Percentiles rank a stretch among this genome's conserved stretches.
These are phyloP conservation scores for Bremia lactucae DNA, from an alignment of 352 stramenopile species.

Conservation along the genomic window DNA sequence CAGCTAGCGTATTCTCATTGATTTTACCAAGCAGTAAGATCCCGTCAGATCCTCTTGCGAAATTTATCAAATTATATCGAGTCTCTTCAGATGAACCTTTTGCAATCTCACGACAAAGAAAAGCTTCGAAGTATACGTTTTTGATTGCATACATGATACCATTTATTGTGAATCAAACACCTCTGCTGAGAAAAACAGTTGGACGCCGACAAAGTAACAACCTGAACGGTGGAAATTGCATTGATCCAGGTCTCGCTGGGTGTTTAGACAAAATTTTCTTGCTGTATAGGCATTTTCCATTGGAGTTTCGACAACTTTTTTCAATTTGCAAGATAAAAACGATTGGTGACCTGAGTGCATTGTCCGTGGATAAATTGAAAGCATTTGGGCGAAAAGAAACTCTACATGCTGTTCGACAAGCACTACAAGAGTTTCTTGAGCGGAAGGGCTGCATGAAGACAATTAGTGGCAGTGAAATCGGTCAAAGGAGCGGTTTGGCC, in stretches of 20 bases:
- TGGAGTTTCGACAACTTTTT: constrained; percentile 43
- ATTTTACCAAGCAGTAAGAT: constrained; percentile 11
- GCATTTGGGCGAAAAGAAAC: constrained; percentile 54
- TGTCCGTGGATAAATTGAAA: constrained; percentile 36
- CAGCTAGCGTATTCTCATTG: constrained; percentile 7
- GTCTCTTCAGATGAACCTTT: constrained; percentile 1
- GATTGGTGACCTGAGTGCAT: constrained; percentile 49
- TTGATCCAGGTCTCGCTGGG: constrained; percentile 38
- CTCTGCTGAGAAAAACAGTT: constrained; percentile 6
- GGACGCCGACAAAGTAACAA: constrained; percentile 2
- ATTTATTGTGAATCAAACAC: constrained; percentile 6
- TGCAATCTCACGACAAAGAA: neutral
- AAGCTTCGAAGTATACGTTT: neutral
- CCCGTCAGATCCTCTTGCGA: constrained; percentile 1
- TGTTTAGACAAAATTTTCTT: constrained; percentile 39
- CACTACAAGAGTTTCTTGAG: constrained; percentile 42
- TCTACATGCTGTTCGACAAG: constrained; percentile 35
- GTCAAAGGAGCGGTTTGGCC: constrained; percentile 11
- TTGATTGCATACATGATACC: neutral
- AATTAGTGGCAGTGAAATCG: constrained; percentile 30
- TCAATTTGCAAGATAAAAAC: constrained; percentile 62
- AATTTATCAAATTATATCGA: constrained; percentile 4
- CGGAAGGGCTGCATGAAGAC: constrained; percentile 29
- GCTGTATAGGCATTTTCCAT: constrained; percentile 42
- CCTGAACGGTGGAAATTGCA: constrained; percentile 6